These are phyloP conservation scores for Durotheca rogersii DNA, from an alignment of 495 filamentous ascomycete genomes.

Conservation along the genomic window DNA sequence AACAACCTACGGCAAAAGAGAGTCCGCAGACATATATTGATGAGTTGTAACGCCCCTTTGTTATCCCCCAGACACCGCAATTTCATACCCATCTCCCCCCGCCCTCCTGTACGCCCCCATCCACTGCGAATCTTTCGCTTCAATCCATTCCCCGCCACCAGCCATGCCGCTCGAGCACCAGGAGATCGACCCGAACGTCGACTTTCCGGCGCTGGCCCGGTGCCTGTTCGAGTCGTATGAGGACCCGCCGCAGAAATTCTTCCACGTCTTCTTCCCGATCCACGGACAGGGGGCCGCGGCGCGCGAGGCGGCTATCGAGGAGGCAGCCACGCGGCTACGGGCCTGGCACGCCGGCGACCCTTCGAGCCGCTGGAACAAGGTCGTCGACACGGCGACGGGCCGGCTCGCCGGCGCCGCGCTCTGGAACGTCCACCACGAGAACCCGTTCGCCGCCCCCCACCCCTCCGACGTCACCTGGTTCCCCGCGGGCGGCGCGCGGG, in stretches of 20 bases:
- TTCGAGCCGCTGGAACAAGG: slow-evolving; percentile 31
- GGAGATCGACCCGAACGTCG: slow-evolving; percentile 15
- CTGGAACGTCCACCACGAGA: slow-evolving; percentile 39
- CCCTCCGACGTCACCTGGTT: slow-evolving; percentile 35
- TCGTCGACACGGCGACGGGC: slow-evolving; percentile 37
- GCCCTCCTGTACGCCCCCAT: too few relatives aligned
- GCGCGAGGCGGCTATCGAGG: slow-evolving; percentile 26
- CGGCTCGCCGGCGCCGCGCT: slow-evolving; percentile 35
- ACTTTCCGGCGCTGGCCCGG: slow-evolving; percentile 21
- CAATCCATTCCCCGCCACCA: too few relatives aligned
- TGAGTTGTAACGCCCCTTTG: too few relatives aligned
- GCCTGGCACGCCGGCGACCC: slow-evolving; percentile 32
- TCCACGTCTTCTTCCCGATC: slow-evolving; percentile 27
- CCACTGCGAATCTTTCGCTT: too few relatives aligned
- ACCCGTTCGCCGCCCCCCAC: slow-evolving; percentile 23
- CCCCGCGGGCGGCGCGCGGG: slow-evolving; percentile 30
- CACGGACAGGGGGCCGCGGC: slow-evolving; percentile 10
- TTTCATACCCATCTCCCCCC: too few relatives aligned
- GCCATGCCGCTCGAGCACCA: slow-evolving; percentile 22
- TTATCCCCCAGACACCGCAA: too few relatives aligned
- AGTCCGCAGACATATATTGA: too few relatives aligned
- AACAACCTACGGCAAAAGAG: too few relatives aligned
- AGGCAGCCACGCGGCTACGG: slow-evolving; percentile 30
- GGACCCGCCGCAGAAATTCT: slow-evolving; percentile 22
- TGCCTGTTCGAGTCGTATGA: slow-evolving; percentile 30